A percentile compares a stretch with the other conserved stretches of the same genome.
Conservation (phyloP, 2,329 filamentous ascomycete genomes). For the Sphaerulina vaccinii region DNA sequence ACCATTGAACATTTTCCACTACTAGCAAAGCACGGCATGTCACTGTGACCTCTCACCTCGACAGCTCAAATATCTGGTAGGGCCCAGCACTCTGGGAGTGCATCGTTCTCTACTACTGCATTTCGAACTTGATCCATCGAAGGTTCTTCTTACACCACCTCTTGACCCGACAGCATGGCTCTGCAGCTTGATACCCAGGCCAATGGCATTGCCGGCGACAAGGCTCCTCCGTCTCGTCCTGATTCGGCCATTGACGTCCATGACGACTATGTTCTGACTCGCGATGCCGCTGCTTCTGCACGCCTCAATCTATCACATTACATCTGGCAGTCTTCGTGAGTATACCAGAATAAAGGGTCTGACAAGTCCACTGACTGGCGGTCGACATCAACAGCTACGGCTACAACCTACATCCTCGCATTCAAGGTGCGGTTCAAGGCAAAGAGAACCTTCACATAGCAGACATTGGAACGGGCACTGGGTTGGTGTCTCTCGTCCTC, state of each 20-base stretch:
- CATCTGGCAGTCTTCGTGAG: slow-evolving; percentile 25
- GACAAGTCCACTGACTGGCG: background rate
- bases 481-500: slow-evolving; percentile 10
- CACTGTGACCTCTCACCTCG: too few relatives aligned
- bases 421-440: slow-evolving; percentile 19
- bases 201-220: slow-evolving; percentile 1
- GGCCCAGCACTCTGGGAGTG: background rate
- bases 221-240: slow-evolving; percentile 12
- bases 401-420: slow-evolving; percentile 24
- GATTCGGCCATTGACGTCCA: slow-evolving; percentile 24
- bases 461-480: slow-evolving; percentile 25
- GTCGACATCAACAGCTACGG: slow-evolving; percentile 11
- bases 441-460: slow-evolving; percentile 20
- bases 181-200: background rate
- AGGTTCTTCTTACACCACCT: background rate
- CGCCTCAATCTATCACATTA: slow-evolving; percentile 26
- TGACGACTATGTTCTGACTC: slow-evolving; percentile 26
- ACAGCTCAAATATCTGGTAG: slow-evolving; percentile 5
- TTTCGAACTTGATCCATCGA: background rate
- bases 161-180: slow-evolving; percentile 2
- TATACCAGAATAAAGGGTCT: background rate
- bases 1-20: background rate
- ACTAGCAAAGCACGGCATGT: background rate
- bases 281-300: slow-evolving; percentile 25
- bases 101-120: background rate